phyloP scores from a whole-genome alignment of 2,329 filamentous ascomycete genomes.

The Penicillium corylophilum region DNA sequence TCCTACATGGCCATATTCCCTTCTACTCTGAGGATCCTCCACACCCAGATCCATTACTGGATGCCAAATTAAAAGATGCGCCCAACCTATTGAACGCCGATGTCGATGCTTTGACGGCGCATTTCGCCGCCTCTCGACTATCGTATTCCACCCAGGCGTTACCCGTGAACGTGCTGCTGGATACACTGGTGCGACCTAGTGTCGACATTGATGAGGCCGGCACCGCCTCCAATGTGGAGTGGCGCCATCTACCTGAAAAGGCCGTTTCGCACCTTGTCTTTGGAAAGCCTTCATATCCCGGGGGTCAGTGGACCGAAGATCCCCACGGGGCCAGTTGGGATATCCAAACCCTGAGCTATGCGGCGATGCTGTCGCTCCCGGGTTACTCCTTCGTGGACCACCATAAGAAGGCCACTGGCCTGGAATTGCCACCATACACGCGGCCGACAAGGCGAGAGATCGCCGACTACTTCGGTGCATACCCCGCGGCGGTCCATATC shows the following conservation, averaged over 20 bases:
- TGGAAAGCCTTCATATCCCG: conserved; percentile 51
- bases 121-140: conserved; percentile 57
- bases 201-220: conserved; percentile 57
- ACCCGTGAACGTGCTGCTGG: conserved; percentile 59
- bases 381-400: conserved; percentile 59
- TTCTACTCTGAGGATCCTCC: conserved; percentile 52
- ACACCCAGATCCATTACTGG: conserved; percentile 58
- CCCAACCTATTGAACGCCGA: conserved; percentile 51
- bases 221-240: conserved; percentile 53
- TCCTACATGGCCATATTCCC: conserved; percentile 61
- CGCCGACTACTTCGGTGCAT: conserved; percentile 55
- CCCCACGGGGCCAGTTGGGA: conserved; percentile 53
- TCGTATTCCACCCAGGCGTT: conserved; percentile 63
- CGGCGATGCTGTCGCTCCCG: conserved; percentile 60
- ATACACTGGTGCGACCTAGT: conserved; percentile 59
- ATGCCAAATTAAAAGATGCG: conserved; percentile 52
- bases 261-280: conserved; percentile 56
- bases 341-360: conserved; percentile 61
- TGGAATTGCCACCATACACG: conserved; percentile 51
- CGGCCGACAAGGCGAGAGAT: conserved; percentile 56
- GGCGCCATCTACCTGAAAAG: conserved; percentile 52
- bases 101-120: conserved; percentile 52
- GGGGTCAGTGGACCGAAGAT: conserved; percentile 61
- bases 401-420: conserved; percentile 43
- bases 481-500: conserved; percentile 56